Evolutionary conservation across 1,284 basidiomycete genomes (phyloP).

Genomic region (Neonothopanus nambi): DNA sequence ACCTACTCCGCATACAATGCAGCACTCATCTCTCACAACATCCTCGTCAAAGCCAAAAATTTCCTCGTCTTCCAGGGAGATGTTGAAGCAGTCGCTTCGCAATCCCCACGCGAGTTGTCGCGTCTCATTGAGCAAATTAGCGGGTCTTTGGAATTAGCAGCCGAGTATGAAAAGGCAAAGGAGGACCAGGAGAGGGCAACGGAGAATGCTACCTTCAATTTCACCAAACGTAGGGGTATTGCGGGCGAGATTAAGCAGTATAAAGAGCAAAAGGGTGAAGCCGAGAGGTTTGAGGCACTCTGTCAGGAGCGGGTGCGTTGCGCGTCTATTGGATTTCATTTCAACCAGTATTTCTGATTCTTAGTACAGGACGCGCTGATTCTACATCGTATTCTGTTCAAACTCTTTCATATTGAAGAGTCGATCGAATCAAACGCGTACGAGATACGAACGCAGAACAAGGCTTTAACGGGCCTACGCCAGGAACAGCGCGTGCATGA

Average conservation of each 20-base stretch:
- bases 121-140: conserved; percentile 95
- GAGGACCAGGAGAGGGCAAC: conserved; percentile 87
- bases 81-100: conserved; percentile 96
- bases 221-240: conserved; percentile 90
- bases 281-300: conserved; percentile 84
- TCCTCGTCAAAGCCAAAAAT: conserved; percentile 99
- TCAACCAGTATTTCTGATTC: conserved; percentile 11
- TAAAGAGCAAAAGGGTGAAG: conserved; percentile 95
- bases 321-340: not conserved
- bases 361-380: conserved; percentile 72
- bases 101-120: conserved; percentile 89
- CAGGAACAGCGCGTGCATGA: conserved; percentile 73
- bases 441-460: conserved; percentile 74
- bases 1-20: conserved; percentile 86
- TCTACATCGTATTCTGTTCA: conserved; percentile 84
- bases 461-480: conserved; percentile 65
- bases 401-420: conserved; percentile 87
- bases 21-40: conserved; percentile 86
- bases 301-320: conserved; percentile 66
- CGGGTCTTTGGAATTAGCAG: conserved; percentile 87
- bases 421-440: conserved; percentile 72
- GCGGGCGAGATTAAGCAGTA: conserved; percentile 96
- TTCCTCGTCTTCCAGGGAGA: conserved; percentile 99
- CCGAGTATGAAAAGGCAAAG: conserved; percentile 90
- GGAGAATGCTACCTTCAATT: conserved; percentile 92